phyloP scores from a whole-genome alignment of 768 basidiomycete species.

The Hirschioporus abietinus region DNA sequence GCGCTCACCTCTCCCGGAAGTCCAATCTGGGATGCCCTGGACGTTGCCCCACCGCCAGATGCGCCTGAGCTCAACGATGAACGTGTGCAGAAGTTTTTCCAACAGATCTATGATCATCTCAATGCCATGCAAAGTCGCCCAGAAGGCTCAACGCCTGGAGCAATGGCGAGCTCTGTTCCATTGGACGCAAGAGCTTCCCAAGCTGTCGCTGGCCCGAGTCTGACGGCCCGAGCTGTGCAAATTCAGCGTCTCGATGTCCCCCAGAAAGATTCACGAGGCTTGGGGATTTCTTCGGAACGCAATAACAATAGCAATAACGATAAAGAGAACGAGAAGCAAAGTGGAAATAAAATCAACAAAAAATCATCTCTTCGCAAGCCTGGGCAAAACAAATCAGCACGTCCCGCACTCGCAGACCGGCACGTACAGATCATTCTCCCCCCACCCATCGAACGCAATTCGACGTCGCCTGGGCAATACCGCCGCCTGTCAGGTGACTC shows the following conservation, averaged over 20 bases:
- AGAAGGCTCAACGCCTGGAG: slow-evolving; percentile 6
- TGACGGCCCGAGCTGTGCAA: neutral
- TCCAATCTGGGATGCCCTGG: slow-evolving; percentile 25
- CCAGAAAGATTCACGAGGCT: neutral
- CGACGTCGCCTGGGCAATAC: neutral
- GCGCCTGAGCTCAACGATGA: slow-evolving; percentile 71
- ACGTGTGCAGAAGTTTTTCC: slow-evolving; percentile 78
- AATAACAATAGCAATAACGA: slow-evolving; percentile 25
- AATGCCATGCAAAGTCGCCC: slow-evolving; percentile 63
- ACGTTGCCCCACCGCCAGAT: slow-evolving; percentile 36
- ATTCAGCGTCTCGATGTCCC: neutral
- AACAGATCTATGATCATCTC: slow-evolving; percentile 78
- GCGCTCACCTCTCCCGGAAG: slow-evolving; percentile 24
- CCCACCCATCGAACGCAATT: slow-evolving; percentile 16
- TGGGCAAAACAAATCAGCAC: slow-evolving; percentile 14
- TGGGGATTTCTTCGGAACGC: neutral
- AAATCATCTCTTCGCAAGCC: slow-evolving; percentile 42
- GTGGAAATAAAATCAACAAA: slow-evolving; percentile 23
- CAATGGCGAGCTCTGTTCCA: neutral
- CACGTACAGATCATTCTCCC: slow-evolving; percentile 56
- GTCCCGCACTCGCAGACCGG: slow-evolving; percentile 16
- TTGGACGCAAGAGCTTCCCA: neutral
- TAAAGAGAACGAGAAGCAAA: slow-evolving; percentile 51
- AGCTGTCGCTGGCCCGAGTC: neutral
- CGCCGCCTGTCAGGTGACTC: neutral